Base-by-base conservation (phyloP, 805 yeast genomes). In the Ogataea nakhonphanomensis region DNA sequence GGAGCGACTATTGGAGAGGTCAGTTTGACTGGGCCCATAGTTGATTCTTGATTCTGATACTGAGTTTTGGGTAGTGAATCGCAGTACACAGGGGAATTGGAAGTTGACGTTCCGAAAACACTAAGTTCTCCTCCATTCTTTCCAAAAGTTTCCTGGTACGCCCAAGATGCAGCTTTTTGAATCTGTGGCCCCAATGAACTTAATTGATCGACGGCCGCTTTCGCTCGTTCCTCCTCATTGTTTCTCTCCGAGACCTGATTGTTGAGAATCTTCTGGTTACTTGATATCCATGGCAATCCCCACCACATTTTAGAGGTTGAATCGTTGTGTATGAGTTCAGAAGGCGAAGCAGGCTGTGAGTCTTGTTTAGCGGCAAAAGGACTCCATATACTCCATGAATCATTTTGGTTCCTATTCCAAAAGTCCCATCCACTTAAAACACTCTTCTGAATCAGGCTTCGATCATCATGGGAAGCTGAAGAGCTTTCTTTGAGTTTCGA, bases 111-210 rank as follows among this genome's bases (percentile, higher is more conserved):
- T 2, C 66, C 68, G 24, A 50, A 43, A 7, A 64, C 53, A 2
- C 61, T 49, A 13, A 63, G 45, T 21, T 55, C 52, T 0, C 64
- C 64, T 20, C 34, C 33, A 1, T 33, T 30, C 12, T 43, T 29
- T 7, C 40, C 39, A 12, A 35, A 25, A 8, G 27, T 25, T 10
- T 25, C 32, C 45, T 47, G 48, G 26, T 44, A 59, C 0, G 60
- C 64, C 68, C 68, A 64, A 1, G 64, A 50, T 3, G 43, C 27
- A 5, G 61, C 43, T n/a, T 45, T 50, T 3, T 50, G 37, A 5
- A 44, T 41, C 5, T 45, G 45, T 8, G 54, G 42, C 1, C 57
- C 50, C 24, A 49, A 40, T 17, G 41, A 37, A 27, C 53, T 46
- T 7, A 65, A 46, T 8, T 54, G 52, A 13, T 49, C 54, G 7